A percentile compares a stretch with the other conserved stretches of the same genome.
Conservation (phyloP, 2,329 filamentous ascomycete species). For the Hortaea sp. region DNA sequence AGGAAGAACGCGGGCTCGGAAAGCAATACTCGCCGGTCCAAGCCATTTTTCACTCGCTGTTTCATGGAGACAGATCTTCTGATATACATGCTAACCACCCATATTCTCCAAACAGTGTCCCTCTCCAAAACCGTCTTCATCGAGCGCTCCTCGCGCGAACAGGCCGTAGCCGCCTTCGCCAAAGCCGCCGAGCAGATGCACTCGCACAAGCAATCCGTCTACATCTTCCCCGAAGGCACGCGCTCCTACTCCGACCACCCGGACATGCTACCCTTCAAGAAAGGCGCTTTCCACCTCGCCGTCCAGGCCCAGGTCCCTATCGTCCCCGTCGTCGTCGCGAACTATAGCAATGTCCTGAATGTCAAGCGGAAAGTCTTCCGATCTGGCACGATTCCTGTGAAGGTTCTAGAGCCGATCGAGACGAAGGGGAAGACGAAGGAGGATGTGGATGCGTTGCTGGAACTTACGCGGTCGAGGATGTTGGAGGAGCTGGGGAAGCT, state of each 20-base stretch:
- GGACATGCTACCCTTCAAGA: slow-evolving; percentile 88
- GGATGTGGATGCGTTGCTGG: slow-evolving; percentile 67
- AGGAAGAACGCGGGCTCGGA: too few species aligned
- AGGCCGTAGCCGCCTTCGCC: slow-evolving; percentile 75
- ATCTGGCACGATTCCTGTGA: slow-evolving; percentile 45
- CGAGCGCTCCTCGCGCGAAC: slow-evolving; percentile 74
- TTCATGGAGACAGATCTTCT: not conserved
- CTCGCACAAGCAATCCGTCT: slow-evolving; percentile 56
- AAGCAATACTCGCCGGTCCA: too few species aligned
- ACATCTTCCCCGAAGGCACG: slow-evolving; percentile 87
- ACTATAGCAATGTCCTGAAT: slow-evolving; percentile 40
- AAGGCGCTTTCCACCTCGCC: slow-evolving; percentile 93
- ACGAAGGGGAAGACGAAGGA: slow-evolving; percentile 62
- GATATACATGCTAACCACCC: not conserved
- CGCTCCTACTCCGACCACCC: slow-evolving; percentile 79
- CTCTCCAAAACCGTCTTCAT: slow-evolving; percentile 90
- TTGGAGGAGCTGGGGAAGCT: slow-evolving; percentile 46
- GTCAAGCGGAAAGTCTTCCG: slow-evolving; percentile 33
- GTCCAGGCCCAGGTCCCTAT: slow-evolving; percentile 90
- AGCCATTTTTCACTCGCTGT: too few species aligned
- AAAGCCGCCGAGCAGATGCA: slow-evolving; percentile 74
- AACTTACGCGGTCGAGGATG: slow-evolving; percentile 64
- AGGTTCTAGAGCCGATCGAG: slow-evolving; percentile 70
- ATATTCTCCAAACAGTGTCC: slow-evolving; percentile 42
- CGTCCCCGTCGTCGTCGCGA: slow-evolving; percentile 59